Base-by-base conservation (phyloP, 2,329 filamentous ascomycete genomes). In the Metarhizium brunneum region DNA sequence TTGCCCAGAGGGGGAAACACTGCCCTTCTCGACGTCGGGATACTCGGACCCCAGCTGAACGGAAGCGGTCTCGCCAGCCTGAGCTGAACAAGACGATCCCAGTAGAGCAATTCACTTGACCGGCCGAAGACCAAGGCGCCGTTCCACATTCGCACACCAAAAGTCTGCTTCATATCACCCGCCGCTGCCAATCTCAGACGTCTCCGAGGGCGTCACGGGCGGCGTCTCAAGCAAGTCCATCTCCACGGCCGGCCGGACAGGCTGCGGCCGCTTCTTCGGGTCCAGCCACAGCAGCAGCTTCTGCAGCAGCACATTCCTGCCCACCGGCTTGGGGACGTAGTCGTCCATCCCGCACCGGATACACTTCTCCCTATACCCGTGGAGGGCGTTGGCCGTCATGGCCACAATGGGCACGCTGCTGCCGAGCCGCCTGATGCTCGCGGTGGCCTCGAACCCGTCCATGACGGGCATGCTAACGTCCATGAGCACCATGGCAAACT, bases 381-480 rank as follows among this genome's bases (percentile, higher is more conserved):
- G 78, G 18, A 83, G 67, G 0, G 80, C 80, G 57, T 81, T 79
- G 0, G 79, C 78, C 3, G 78, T 81, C 47, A 81, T 68, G 1
- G 78, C 78, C 38, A 81, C 76, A 38, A 81, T 75, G 1, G 76
- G 79, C 76, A 82, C 80, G 62, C 69, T 75, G 13, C 79, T 73
- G 59, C 82, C 79, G 45, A 35, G 25, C 16, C 51, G 54, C 13
- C 59, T 29, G 25, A 48, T 48, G 3, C 13, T 29, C 16, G 45
- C 45, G 1, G 76, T 79, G 0, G 73, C 71, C 10, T 73, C 73
- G 6, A 78, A 69, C 0, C 76, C 76, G 57, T 81, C 73, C 58
- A 81, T 74, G 3, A 79, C 64, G 0, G 79, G 79, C 79, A 82
- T 81, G 57, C 71, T 78, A 2, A 80, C 74, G 59, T 81, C 78